Conservation (phyloP, 208 protist species). For the Leptomonas pyrrhocoris region DNA sequence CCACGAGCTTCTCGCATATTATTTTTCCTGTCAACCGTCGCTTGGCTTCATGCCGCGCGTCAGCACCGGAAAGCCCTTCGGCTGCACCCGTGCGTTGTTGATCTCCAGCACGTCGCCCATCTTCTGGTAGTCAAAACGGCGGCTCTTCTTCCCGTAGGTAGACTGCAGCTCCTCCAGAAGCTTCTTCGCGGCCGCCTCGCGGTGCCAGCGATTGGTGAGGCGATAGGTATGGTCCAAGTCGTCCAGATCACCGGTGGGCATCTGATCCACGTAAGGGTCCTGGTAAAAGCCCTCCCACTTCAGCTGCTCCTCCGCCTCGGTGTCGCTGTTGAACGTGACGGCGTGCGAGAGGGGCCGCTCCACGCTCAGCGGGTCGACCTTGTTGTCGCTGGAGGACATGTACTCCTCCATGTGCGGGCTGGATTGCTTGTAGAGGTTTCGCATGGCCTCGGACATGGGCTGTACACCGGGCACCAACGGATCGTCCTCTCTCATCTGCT, state of each 20-base stretch:
- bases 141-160: conserved; percentile 81
- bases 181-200: conserved; percentile 88
- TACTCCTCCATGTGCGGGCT: conserved; percentile 89
- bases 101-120: conserved; percentile 92
- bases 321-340: conserved; percentile 87
- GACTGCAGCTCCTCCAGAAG: conserved; percentile 82
- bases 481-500: conserved; percentile 4
- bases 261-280: conserved; percentile 82
- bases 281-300: conserved; percentile 92
- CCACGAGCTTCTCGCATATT: neutral
- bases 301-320: conserved; percentile 85
- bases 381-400: conserved; percentile 62
- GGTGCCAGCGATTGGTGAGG: conserved; percentile 90
- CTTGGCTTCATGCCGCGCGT: conserved; percentile 64
- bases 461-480: conserved; percentile 30
- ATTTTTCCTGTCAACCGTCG: conserved; percentile 19
- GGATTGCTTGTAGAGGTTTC: conserved; percentile 58
- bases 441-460: conserved; percentile 32
- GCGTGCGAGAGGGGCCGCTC: conserved; percentile 85
- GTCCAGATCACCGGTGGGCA: conserved; percentile 82
- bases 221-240: conserved; percentile 81
- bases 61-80: conserved; percentile 86
- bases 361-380: conserved; percentile 73
- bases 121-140: conserved; percentile 89
- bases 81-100: conserved; percentile 90